Percentiles rank a stretch among this genome's conserved stretches.
Evolutionary conservation across 305 asterid species (phyloP).

Genomic region (Plantago rigida): DNA sequence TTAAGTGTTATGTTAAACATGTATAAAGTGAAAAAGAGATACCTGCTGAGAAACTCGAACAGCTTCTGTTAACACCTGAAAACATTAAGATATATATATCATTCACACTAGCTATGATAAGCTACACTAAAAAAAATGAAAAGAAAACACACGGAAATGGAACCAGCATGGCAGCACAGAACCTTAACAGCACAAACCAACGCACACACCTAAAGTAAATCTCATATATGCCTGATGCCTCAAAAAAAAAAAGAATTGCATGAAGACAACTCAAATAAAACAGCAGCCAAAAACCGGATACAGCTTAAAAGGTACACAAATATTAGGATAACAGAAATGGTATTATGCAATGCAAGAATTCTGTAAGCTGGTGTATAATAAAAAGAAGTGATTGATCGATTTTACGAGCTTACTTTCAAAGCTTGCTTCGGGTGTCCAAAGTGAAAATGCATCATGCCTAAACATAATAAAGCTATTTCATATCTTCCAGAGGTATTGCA

Average conservation of each 20-base stretch:
- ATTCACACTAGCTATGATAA: constrained; percentile 19
- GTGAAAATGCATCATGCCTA: constrained; percentile 94
- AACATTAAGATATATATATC: constrained; percentile 24
- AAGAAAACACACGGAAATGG: neutral
- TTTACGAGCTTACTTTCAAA: constrained; percentile 59
- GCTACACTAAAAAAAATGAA: constrained; percentile 10
- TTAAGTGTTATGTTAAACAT: neutral
- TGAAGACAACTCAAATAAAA: neutral
- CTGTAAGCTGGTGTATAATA: too few species aligned
- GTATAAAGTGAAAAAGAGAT: constrained; percentile 15
- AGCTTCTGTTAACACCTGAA: constrained; percentile 88
- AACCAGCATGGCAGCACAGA: constrained; percentile 9
- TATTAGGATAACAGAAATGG: constrained; percentile 10
- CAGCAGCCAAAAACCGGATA: constrained; percentile 21
- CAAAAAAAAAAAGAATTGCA: neutral
- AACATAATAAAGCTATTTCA: constrained; percentile 75
- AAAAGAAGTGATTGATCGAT: neutral
- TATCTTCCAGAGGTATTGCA: constrained; percentile 64
- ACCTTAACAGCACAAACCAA: constrained; percentile 5
- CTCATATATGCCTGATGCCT: constrained; percentile 1
- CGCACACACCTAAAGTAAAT: constrained; percentile 13
- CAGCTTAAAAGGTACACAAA: constrained; percentile 19
- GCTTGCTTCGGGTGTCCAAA: constrained; percentile 88
- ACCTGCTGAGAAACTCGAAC: constrained; percentile 96
- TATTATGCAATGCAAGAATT: neutral